phyloP scores from a whole-genome alignment of 768 basidiomycete genomes.

The Boletus pseudopeckii region DNA sequence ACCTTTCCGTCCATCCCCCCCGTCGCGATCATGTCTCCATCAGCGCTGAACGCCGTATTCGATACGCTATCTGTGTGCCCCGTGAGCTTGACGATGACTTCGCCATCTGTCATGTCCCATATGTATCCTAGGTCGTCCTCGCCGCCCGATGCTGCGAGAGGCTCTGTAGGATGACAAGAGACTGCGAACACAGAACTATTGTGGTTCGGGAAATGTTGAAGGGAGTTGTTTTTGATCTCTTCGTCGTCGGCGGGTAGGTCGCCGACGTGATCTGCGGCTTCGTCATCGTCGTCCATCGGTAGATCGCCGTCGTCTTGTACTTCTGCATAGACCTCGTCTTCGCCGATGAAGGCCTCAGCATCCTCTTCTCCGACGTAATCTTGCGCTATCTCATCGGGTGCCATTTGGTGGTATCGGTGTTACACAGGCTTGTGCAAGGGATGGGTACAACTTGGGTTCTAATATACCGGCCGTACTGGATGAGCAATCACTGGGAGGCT shows the following conservation, averaged over 20 bases:
- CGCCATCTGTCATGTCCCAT: slow-evolving; percentile 83
- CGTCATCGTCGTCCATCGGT: slow-evolving; percentile 72
- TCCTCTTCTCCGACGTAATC: slow-evolving; percentile 40
- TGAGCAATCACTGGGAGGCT: slow-evolving; percentile 25
- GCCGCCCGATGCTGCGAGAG: slow-evolving; percentile 87
- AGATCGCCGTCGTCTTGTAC: slow-evolving; percentile 62
- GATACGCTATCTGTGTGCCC: slow-evolving; percentile 94
- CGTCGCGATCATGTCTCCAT: slow-evolving; percentile 91
- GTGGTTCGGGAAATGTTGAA: slow-evolving; percentile 70
- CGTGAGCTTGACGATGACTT: slow-evolving; percentile 76
- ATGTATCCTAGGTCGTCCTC: slow-evolving; percentile 95
- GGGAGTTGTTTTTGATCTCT: slow-evolving; percentile 55
- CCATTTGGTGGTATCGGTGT: slow-evolving; percentile 18
- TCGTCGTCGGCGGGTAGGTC: slow-evolving; percentile 41
- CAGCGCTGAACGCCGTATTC: slow-evolving; percentile 70
- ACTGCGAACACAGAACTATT: slow-evolving; percentile 78
- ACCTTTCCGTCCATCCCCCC: slow-evolving; percentile 99
- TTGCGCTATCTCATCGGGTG: slow-evolving; percentile 37
- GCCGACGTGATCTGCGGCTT: slow-evolving; percentile 45
- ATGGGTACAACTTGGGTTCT: not conserved
- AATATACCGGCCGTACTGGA: slow-evolving; percentile 1
- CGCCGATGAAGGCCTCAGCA: slow-evolving; percentile 58
- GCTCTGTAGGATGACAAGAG: slow-evolving; percentile 74
- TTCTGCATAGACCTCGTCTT: slow-evolving; percentile 64
- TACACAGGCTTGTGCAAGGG: not conserved